A percentile compares a stretch with the other conserved stretches of the same genome.
Evolutionary conservation across 2,329 filamentous ascomycete genomes (phyloP).

Genomic region (Allantophomopsis cytisporea): DNA sequence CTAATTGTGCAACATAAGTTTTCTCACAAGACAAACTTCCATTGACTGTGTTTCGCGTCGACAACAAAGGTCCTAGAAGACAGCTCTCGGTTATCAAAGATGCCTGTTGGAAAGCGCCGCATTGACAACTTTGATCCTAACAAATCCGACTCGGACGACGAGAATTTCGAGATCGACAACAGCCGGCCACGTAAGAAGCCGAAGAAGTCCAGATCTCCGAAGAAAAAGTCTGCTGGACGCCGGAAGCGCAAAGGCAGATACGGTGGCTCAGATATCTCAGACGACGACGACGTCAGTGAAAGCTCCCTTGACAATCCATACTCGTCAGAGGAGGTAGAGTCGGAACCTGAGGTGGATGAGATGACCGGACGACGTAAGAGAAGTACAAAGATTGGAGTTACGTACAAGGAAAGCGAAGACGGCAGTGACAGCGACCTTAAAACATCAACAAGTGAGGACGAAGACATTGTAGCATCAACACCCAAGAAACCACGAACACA

Average conservation of each 20-base stretch:
- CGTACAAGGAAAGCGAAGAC: constrained; percentile 29
- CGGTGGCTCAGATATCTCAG: constrained; percentile 47
- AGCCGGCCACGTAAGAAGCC: constrained; percentile 29
- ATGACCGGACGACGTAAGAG: constrained; percentile 33
- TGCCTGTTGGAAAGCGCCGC: constrained; percentile 30
- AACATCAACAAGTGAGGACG: constrained; percentile 6
- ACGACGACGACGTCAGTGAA: constrained; percentile 43
- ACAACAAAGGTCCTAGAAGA: no score
- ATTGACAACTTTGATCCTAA: constrained; percentile 50
- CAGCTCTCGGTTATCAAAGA: constrained; percentile 2
- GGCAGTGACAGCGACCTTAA: constrained; percentile 25
- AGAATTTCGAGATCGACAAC: constrained; percentile 46
- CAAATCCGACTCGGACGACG: constrained; percentile 51
- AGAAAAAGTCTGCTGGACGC: constrained; percentile 13
- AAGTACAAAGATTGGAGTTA: constrained; percentile 30
- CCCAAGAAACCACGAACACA: constrained; percentile 3
- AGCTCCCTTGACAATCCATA: constrained; percentile 35
- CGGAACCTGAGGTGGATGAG: constrained; percentile 27
- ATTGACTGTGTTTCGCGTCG: not conserved
- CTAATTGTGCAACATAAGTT: no score
- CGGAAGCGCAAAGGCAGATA: constrained; percentile 31
- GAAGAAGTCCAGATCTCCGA: constrained; percentile 21
- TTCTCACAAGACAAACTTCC: not conserved
- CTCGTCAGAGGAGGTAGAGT: constrained; percentile 24
- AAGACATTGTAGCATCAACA: constrained; percentile 3